Percentiles rank a stretch among this genome's conserved stretches.
These are phyloP conservation scores for Globisporangium perplexum DNA, from an alignment of 352 stramenopile genomes.

Conservation along the genomic window DNA sequence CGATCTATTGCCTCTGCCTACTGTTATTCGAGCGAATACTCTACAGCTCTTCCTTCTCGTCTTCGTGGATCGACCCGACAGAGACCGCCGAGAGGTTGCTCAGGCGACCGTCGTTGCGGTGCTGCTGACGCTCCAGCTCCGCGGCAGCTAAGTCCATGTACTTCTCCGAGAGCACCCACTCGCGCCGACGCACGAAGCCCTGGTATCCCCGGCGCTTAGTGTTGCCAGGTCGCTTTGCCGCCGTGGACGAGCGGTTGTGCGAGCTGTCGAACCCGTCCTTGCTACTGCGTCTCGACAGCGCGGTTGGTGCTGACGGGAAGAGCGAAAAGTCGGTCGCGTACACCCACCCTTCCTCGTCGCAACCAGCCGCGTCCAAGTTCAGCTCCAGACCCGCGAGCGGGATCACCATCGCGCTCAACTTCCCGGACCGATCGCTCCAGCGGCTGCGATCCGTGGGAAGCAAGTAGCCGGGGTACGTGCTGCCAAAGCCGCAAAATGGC, in stretches of 20 bases:
- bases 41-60: slow-evolving; percentile 19
- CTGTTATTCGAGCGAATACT: neutral
- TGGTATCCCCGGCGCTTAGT: slow-evolving; percentile 49
- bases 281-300: slow-evolving; percentile 10
- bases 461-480: slow-evolving; percentile 75
- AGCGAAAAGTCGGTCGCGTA: slow-evolving; percentile 84
- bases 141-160: slow-evolving; percentile 30
- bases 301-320: slow-evolving; percentile 46
- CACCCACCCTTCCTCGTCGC: slow-evolving; percentile 78
- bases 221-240: slow-evolving; percentile 26
- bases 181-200: slow-evolving; percentile 61
- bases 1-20: slow-evolving; percentile 5
- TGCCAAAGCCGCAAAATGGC: slow-evolving; percentile 79
- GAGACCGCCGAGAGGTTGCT: slow-evolving; percentile 32
- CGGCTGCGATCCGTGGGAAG: slow-evolving; percentile 74
- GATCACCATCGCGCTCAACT: slow-evolving; percentile 65
- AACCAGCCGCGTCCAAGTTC: slow-evolving; percentile 47
- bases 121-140: slow-evolving; percentile 16
- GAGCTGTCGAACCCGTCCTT: slow-evolving; percentile 15
- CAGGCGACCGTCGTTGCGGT: slow-evolving; percentile 16
- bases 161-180: slow-evolving; percentile 64
- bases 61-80: slow-evolving; percentile 31
- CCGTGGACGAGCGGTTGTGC: slow-evolving; percentile 5
- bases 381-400: slow-evolving; percentile 61
- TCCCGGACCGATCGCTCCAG: slow-evolving; percentile 81